Conservation (phyloP, 306 rosid species). For the Casuarina cunninghamiana region DNA sequence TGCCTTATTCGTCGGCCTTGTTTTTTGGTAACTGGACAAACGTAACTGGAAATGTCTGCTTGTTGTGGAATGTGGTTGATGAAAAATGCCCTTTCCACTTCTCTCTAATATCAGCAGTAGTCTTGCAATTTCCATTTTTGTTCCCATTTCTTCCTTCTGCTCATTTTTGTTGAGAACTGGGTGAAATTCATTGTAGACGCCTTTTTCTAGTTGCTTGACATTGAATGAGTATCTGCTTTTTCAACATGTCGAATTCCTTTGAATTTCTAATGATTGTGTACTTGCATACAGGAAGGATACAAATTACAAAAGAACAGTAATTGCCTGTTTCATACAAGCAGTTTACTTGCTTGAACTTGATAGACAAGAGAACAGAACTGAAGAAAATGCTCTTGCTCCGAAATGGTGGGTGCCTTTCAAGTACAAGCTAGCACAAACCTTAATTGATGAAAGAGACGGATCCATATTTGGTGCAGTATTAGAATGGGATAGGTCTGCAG, state of each 20-base stretch:
- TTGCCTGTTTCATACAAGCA: conserved; percentile 92
- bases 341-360: conserved; percentile 91
- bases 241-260: neutral
- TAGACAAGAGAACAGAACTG: conserved; percentile 72
- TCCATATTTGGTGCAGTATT: conserved; percentile 89
- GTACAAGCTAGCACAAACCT: conserved; percentile 61
- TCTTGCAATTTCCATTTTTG: neutral
- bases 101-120: neutral
- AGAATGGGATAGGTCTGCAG: conserved; percentile 91
- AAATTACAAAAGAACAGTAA: conserved; percentile 72
- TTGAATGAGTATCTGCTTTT: neutral
- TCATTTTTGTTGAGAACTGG: neutral
- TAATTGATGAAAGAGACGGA: conserved; percentile 85
- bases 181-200: neutral
- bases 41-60: neutral
- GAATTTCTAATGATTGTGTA: conserved; percentile 16
- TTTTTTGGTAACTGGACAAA: neutral
- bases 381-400: conserved; percentile 69
- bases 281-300: conserved; percentile 66
- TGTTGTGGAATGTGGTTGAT: neutral
- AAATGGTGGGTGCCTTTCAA: conserved; percentile 99
- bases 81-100: neutral
- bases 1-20: neutral
- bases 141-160: neutral
- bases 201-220: neutral